These are phyloP conservation scores for Rubia yunnanensis DNA, from an alignment of 257 asterid genomes.

Conservation along the genomic window DNA sequence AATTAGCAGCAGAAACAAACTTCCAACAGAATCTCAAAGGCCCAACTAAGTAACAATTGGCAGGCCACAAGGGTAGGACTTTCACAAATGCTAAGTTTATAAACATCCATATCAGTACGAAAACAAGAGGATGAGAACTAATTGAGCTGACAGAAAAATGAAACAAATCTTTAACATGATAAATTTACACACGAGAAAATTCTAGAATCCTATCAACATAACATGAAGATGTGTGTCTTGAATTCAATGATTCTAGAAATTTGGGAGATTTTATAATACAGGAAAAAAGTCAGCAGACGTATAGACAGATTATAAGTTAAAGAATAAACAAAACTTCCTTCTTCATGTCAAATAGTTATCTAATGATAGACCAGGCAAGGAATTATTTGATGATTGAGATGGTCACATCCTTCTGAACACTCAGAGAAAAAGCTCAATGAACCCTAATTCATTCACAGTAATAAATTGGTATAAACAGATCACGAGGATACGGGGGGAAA, in stretches of 20 bases:
- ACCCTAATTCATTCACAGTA: not conserved
- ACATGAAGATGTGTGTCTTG: too few species aligned
- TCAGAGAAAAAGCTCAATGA: not conserved
- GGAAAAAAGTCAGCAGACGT: not conserved
- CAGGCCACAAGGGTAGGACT: not conserved
- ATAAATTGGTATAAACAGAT: not conserved
- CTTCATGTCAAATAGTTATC: not conserved
- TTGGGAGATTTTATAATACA: not conserved
- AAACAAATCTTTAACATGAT: too few species aligned
- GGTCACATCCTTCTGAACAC: not conserved
- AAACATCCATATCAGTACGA: not conserved
- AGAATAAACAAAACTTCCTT: not conserved
- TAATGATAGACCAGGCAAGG: not conserved
- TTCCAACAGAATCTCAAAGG: not conserved
- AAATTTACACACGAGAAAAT: not conserved
- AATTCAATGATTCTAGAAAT: not conserved
- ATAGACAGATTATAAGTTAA: not conserved
- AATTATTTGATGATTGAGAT: not conserved
- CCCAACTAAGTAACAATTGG: not conserved
- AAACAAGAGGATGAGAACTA: not conserved
- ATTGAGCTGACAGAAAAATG: not conserved
- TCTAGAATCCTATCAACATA: too few species aligned
- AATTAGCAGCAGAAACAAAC: not conserved
- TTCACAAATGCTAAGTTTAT: not conserved
- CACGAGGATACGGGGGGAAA: not conserved